These are phyloP conservation scores for Seiridium cupressi DNA, from an alignment of 2,329 filamentous ascomycete species.

Conservation along the genomic window DNA sequence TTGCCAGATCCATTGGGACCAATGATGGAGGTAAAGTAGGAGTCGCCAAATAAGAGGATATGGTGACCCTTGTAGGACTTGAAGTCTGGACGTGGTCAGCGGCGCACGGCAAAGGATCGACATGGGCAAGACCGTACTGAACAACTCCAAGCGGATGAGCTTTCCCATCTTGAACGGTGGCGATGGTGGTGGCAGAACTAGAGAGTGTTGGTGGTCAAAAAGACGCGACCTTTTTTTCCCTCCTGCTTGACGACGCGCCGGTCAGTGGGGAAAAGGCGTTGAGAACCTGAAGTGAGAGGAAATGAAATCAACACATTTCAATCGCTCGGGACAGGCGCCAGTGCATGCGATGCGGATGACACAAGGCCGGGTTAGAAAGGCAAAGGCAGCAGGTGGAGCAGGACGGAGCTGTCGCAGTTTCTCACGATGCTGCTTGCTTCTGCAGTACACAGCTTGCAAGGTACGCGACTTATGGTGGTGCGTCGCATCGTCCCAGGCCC, in stretches of 20 bases:
- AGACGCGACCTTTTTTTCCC: conserved; percentile 9
- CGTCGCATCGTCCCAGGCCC: neutral
- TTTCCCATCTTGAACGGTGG: conserved; percentile 76
- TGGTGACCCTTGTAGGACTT: conserved; percentile 99
- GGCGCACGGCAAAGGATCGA: conserved; percentile 10
- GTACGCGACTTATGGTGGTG: neutral
- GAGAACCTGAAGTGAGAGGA: neutral
- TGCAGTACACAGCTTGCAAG: neutral
- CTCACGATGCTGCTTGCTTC: neutral
- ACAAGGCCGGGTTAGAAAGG: too few species aligned
- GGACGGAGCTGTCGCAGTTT: neutral
- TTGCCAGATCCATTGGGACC: conserved; percentile 99
- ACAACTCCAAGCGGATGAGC: conserved; percentile 90
- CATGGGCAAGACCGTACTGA: conserved; percentile 60
- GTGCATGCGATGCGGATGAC: too few species aligned
- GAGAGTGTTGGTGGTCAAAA: conserved; percentile 5
- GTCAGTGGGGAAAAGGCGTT: neutral
- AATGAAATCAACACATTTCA: too few species aligned
- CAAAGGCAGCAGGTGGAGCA: neutral
- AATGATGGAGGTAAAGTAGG: conserved; percentile 98
- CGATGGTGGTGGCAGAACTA: neutral
- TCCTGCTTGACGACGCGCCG: neutral
- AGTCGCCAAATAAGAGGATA: conserved; percentile 90
- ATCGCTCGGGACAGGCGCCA: too few species aligned
- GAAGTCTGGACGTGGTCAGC: conserved; percentile 66